Percentiles rank a stretch among this genome's conserved stretches.
Conservation (phyloP, 768 basidiomycete species). For the Auriscalpium vulgare region DNA sequence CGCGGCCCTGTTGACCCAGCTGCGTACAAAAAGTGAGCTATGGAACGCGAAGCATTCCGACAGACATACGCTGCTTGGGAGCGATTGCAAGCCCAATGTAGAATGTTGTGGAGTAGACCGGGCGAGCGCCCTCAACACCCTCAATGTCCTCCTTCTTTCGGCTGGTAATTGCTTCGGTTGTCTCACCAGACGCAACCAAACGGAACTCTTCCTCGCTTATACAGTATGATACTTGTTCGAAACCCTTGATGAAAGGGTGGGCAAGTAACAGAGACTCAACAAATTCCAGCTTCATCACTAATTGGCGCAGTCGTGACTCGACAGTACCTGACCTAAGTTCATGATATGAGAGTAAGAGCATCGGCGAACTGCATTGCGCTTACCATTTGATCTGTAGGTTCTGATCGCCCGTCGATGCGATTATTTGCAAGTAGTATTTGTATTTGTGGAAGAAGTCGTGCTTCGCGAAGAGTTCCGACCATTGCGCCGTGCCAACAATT, state of each 20-base stretch:
- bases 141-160: conserved; percentile 75
- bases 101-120: conserved; percentile 94
- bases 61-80: conserved; percentile 74
- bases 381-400: conserved; percentile 95
- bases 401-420: conserved; percentile 76
- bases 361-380: conserved; percentile 17
- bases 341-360: not conserved
- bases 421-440: conserved; percentile 92
- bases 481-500: conserved; percentile 70
- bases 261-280: conserved; percentile 87
- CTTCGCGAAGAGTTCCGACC: conserved; percentile 91
- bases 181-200: conserved; percentile 81
- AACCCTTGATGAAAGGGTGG: conserved; percentile 93
- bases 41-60: conserved; percentile 3
- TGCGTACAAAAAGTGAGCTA: conserved; percentile 24
- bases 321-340: conserved; percentile 83
- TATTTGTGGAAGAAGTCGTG: conserved; percentile 98
- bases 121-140: conserved; percentile 63
- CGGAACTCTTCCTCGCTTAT: conserved; percentile 81
- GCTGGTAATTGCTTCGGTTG: conserved; percentile 61
- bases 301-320: conserved; percentile 89
- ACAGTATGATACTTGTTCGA: conserved; percentile 83
- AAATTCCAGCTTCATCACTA: conserved; percentile 97
- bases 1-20: conserved; percentile 73
- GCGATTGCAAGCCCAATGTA: conserved; percentile 93